Conservation (phyloP, 139 green algal species). For the Dunaliella primolecta region DNA sequence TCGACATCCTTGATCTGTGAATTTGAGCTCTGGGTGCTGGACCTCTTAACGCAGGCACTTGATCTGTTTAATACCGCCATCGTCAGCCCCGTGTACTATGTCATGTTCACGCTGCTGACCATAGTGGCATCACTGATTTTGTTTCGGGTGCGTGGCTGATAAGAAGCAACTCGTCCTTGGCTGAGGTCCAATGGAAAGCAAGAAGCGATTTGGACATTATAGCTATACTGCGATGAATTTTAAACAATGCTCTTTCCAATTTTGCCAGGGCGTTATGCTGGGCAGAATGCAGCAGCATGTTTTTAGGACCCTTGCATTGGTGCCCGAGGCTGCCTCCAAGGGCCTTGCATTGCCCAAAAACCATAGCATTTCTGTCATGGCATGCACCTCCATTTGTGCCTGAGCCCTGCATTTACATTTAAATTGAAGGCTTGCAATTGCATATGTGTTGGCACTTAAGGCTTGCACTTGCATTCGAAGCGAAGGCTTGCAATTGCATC, state of each 20-base stretch:
- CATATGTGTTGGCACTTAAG: too few species aligned
- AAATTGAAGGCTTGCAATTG: too few species aligned
- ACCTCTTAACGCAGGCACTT: too few species aligned
- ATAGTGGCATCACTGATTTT: conserved; percentile 67
- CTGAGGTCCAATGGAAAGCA: neutral
- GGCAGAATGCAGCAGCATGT: neutral
- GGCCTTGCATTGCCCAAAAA: too few species aligned
- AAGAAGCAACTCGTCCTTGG: neutral
- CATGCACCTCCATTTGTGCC: too few species aligned
- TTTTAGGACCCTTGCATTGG: neutral
- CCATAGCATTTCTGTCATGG: too few species aligned
- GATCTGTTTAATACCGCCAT: conserved; percentile 98
- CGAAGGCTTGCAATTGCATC: too few species aligned
- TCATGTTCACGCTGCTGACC: conserved; percentile 95
- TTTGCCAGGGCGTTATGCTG: neutral
- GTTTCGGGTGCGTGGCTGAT: conserved; percentile 53
- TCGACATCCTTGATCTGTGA: too few species aligned
- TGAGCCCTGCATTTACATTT: too few species aligned
- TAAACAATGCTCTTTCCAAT: neutral
- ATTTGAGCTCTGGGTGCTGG: too few species aligned
- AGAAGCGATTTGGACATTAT: neutral
- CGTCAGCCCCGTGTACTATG: conserved; percentile 97
- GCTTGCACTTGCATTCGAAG: too few species aligned
- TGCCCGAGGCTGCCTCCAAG: too few species aligned
- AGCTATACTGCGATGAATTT: neutral